These are phyloP conservation scores for Carpinus viminea DNA, from an alignment of 306 rosid genomes.

Conservation along the genomic window DNA sequence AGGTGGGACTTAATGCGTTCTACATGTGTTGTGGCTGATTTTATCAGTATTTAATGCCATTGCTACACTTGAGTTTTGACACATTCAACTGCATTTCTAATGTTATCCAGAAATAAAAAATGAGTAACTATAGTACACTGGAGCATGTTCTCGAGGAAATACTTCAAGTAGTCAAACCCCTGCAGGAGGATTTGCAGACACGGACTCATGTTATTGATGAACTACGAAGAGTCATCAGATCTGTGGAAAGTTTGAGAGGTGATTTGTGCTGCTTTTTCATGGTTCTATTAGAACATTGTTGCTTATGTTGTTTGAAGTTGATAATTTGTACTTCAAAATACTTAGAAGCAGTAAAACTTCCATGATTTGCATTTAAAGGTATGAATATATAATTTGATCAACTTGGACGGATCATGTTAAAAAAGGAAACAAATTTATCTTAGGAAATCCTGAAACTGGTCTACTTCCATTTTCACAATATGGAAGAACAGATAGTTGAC, in stretches of 20 bases:
- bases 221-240: constrained; percentile 41
- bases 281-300: constrained; percentile 19
- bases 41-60: constrained; percentile 25
- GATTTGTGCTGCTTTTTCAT: constrained; percentile 10
- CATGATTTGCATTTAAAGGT: neutral
- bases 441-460: neutral
- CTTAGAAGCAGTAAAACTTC: neutral
- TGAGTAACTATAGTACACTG: constrained; percentile 44
- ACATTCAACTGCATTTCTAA: constrained; percentile 6
- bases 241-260: constrained; percentile 71
- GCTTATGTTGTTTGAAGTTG: neutral
- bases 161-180: constrained; percentile 52
- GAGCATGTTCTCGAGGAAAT: constrained; percentile 51
- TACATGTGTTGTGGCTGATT: constrained; percentile 17
- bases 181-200: constrained; percentile 47
- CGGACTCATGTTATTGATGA: constrained; percentile 53
- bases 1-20: constrained; percentile 13
- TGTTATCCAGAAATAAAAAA: constrained; percentile 32
- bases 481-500: neutral
- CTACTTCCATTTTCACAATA: neutral
- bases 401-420: constrained; percentile 11
- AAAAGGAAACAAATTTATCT: constrained; percentile 20
- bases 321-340: neutral
- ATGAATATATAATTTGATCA: constrained; percentile 3
- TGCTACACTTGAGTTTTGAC: constrained; percentile 13